These are phyloP conservation scores for Jamesozyma lodderae DNA, from an alignment of 805 yeast species.

Conservation along the genomic window DNA sequence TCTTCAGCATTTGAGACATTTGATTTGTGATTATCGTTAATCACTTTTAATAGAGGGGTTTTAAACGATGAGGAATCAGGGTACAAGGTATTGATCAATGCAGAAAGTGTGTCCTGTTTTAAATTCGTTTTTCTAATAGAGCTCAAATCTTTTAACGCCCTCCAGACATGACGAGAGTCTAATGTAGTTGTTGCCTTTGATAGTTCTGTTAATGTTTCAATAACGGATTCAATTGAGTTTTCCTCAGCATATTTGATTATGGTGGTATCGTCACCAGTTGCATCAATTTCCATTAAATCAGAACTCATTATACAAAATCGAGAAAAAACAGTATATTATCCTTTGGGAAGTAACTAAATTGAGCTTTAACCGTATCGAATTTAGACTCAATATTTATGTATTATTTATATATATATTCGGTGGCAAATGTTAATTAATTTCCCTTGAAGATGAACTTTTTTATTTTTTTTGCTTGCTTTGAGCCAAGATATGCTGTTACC, in stretches of 20 bases:
- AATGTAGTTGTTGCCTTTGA: constrained; percentile 56
- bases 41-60: constrained; percentile 33
- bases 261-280: constrained; percentile 19
- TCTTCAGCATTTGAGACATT: constrained; percentile 31
- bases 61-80: constrained; percentile 40
- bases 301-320: constrained; percentile 2
- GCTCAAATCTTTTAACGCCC: constrained; percentile 76
- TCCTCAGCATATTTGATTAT: constrained; percentile 28
- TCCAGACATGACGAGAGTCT: constrained; percentile 82
- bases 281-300: constrained; percentile 7
- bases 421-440: not conserved
- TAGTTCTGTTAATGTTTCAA: constrained; percentile 29
- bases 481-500: too few relatives aligned
- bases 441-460: not conserved
- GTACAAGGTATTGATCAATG: constrained; percentile 47
- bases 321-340: too few relatives aligned
- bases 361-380: too few relatives aligned
- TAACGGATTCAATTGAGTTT: constrained; percentile 25
- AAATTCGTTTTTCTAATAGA: constrained; percentile 54
- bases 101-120: constrained; percentile 43
- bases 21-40: constrained; percentile 30
- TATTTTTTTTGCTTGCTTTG: not conserved
- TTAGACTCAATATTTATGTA: too few relatives aligned
- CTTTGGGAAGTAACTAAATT: too few relatives aligned
- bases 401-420: not conserved